phyloP scores from a whole-genome alignment of 31 red algal species.

The Porphyra umbilicalis region DNA sequence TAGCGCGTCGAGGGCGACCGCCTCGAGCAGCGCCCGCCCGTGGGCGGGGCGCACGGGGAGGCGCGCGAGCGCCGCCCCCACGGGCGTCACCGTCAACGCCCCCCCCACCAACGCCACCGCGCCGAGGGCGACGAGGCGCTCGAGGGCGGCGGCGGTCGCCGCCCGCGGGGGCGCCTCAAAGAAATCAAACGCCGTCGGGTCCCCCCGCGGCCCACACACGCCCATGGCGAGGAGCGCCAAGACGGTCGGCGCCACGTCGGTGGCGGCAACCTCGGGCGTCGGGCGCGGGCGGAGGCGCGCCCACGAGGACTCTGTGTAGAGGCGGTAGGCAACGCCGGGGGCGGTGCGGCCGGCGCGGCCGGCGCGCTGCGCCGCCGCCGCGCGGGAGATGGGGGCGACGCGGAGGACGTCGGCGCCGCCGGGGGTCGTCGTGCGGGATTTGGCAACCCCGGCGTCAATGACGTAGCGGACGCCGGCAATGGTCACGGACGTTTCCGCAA shows the following conservation, averaged over 20 bases:
- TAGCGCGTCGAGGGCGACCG: constrained; percentile 32
- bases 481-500: constrained; percentile 94
- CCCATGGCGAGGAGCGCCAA: constrained; percentile 64
- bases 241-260: constrained; percentile 42
- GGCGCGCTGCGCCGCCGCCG: constrained; percentile 82
- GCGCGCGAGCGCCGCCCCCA: constrained; percentile 52
- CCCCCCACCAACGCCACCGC: constrained; percentile 31
- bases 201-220: neutral
- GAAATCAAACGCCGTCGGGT: constrained; percentile 32
- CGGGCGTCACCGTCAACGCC: constrained; percentile 28
- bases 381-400: constrained; percentile 53
- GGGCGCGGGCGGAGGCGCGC: constrained; percentile 40
- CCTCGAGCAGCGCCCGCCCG: constrained; percentile 54
- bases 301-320: constrained; percentile 70
- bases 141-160: constrained; percentile 33
- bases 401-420: constrained; percentile 59
- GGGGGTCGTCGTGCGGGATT: constrained; percentile 47
- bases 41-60: constrained; percentile 68
- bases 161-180: constrained; percentile 30
- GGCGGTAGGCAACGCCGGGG: constrained; percentile 46
- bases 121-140: constrained; percentile 52
- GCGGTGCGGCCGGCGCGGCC: constrained; percentile 81
- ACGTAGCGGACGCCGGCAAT: constrained; percentile 81
- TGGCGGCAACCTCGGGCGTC: constrained; percentile 58
- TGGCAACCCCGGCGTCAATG: constrained; percentile 78